Evolutionary conservation across 2,329 filamentous ascomycete genomes (phyloP).

Genomic region (Ophioceras dolichostomum): DNA sequence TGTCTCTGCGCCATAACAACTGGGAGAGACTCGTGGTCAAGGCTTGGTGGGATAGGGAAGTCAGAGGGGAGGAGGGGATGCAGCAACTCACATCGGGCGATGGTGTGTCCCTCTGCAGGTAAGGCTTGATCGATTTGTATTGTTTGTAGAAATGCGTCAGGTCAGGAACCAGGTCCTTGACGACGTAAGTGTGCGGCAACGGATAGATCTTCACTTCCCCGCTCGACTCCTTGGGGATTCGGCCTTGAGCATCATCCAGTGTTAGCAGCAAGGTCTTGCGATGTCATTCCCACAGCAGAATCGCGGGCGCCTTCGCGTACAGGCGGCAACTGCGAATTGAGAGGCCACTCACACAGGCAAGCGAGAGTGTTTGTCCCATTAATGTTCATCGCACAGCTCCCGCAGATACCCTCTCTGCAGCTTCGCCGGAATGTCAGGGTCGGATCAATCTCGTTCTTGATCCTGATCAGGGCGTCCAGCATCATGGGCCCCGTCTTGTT

Average conservation of each 20-base stretch:
- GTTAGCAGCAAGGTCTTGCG: no score
- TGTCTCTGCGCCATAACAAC: no score
- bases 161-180: slow-evolving; percentile 97
- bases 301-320: neutral
- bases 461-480: slow-evolving; percentile 88
- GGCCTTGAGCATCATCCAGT: no score
- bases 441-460: slow-evolving; percentile 98
- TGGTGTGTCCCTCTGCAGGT: slow-evolving; percentile 82
- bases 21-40: no score
- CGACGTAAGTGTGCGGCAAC: slow-evolving; percentile 94
- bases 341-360: slow-evolving; percentile 72
- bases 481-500: slow-evolving; percentile 99
- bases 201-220: slow-evolving; percentile 93
- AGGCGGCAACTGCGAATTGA: neutral
- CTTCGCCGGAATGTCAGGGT: slow-evolving; percentile 92
- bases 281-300: neutral
- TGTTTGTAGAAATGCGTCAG: slow-evolving; percentile 99
- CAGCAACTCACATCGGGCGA: slow-evolving; percentile 59
- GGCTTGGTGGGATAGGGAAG: slow-evolving; percentile 1
- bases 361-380: slow-evolving; percentile 97
- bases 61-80: slow-evolving; percentile 3
- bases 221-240: slow-evolving; percentile 73
- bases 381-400: slow-evolving; percentile 99
- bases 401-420: slow-evolving; percentile 97
- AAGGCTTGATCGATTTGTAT: slow-evolving; percentile 99